Percentiles rank a stretch among this genome's conserved stretches.
Conservation (phyloP, 129 eudicot genomes). For the Helianthus annuus region DNA sequence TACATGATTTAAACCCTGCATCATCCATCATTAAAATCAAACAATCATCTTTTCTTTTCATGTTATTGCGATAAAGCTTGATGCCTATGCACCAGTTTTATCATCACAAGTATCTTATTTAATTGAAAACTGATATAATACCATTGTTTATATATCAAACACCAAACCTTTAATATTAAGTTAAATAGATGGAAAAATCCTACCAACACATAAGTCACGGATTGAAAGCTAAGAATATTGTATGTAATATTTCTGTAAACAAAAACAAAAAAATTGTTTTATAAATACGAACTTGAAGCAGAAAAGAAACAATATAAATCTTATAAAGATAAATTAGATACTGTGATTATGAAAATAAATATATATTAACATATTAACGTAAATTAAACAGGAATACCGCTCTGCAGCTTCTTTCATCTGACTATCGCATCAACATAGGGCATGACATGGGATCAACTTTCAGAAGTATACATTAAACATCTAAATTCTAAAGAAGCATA, state of each 20-base stretch:
- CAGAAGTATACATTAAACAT: too few species aligned
- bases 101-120: background rate
- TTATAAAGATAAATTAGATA: background rate
- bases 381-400: background rate
- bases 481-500: too few species aligned
- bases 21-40: conserved; percentile 18
- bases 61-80: background rate
- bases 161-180: background rate
- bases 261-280: background rate
- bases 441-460: too few species aligned
- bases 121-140: background rate
- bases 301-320: background rate
- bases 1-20: conserved; percentile 69
- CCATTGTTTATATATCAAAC: background rate
- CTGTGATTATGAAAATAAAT: background rate
- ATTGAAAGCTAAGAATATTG: background rate
- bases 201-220: background rate
- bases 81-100: background rate
- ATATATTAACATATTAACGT: background rate
- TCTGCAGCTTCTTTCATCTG: background rate
- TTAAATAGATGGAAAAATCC: background rate
- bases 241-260: background rate
- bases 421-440: too few species aligned
- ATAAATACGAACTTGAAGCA: background rate
- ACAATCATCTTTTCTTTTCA: background rate